Percentiles rank a stretch among this genome's conserved stretches.
phyloP scores from a whole-genome alignment of 441 rosid genomes.

The Isatis lusitanica region DNA sequence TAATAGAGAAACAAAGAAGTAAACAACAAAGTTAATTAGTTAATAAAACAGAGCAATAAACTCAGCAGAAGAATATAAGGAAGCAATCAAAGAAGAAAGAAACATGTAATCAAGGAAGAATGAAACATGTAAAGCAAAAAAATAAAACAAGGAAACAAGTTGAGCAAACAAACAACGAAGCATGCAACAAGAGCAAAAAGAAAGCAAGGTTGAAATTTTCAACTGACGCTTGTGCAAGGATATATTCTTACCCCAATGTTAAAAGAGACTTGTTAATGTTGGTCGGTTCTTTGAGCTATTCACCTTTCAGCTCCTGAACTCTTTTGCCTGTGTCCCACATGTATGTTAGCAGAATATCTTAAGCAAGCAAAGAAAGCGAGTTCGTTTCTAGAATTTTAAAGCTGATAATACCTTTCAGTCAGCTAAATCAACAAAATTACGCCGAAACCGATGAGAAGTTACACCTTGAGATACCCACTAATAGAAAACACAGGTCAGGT shows the following conservation, averaged over 20 bases:
- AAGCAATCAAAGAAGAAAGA: no score
- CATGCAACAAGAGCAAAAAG: no score
- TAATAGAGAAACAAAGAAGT: no score
- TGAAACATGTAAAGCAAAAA: no score
- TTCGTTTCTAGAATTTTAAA: background rate
- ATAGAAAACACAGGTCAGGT: slow-evolving; percentile 26
- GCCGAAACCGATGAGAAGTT: slow-evolving; percentile 93
- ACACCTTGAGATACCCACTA: slow-evolving; percentile 98
- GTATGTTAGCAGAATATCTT: slow-evolving; percentile 26
- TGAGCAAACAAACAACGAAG: no score
- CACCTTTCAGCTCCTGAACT: slow-evolving; percentile 99
- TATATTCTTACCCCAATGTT: slow-evolving; percentile 72
- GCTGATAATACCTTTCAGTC: slow-evolving; percentile 88
- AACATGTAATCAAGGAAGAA: no score
- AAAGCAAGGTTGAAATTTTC: no score
- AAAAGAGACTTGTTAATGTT: slow-evolving; percentile 98
- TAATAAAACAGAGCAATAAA: no score
- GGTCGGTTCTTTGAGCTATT: slow-evolving; percentile 98
- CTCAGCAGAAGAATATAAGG: no score
- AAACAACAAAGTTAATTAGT: no score
- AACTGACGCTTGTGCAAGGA: background rate
- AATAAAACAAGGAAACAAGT: no score
- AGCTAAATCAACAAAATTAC: slow-evolving; percentile 96
- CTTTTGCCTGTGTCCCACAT: slow-evolving; percentile 65
- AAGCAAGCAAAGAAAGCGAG: background rate